Evolutionary conservation across 352 stramenopile genomes (phyloP), one percentile per base, ranked within the genome.

Genomic region (Globisporangium takayamanum): DNA sequence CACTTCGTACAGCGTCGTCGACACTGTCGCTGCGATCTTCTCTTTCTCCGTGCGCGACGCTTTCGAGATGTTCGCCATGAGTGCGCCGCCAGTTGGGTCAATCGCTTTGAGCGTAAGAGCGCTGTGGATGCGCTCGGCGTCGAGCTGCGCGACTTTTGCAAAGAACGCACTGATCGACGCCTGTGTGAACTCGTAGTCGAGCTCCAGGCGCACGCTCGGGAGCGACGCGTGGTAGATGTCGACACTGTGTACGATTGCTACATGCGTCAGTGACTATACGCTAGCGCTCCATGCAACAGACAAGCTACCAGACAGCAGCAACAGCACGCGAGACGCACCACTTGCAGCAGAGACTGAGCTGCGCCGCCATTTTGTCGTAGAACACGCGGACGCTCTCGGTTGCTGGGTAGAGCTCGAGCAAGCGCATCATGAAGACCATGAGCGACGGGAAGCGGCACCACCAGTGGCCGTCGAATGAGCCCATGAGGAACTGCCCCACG

Each of bases 381-480:
- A 94, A 85, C 56, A 78, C 62, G 44, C 78, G 77, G 50, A 92
- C 79, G 54, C 80, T 92, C 16, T 89, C 80, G 5, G 77, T 77
- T 7, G 69, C 55, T 14, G 81, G 78, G 52, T 92, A 86, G 10
- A 94, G 68, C 67, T 94, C 84, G 58, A 94, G 59, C 12, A 94
- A 59, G n/a, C 84, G 81, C 82, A 91, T 84, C 80, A 94, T 94
- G 61, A 92, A 94, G 53, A 80, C 67, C 84, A 94, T 94, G 60
- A 94, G 84, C 57, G 77, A 71, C 36, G 84, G 80, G 53, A 85
- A 88, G 42, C 55, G 36, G 59, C 84, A 94, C 84, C 84, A 94
- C 84, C 84, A 94, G 64, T 94, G 84, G 45, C 69, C 69, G 58
- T 84, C 67, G 55, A 87, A 70, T 41, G 66, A 74, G 22, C 70